Evolutionary conservation across 2,329 filamentous ascomycete species (phyloP).

Genomic region (Penicillium concentricum): DNA sequence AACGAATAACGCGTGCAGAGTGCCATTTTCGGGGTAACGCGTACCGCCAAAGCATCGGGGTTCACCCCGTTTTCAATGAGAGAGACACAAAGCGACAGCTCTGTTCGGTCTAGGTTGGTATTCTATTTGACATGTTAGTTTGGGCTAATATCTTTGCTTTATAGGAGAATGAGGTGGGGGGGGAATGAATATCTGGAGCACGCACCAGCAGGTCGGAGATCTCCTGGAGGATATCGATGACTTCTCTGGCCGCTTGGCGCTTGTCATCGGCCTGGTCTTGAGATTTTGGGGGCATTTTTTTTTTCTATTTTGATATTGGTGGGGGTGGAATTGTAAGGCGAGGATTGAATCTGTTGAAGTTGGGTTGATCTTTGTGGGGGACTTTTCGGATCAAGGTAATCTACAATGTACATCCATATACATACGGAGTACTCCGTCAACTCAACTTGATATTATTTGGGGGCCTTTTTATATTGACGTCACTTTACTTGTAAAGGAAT

Average conservation of each 20-base stretch:
- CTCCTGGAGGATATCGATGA: conserved; percentile 53
- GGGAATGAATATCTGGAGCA: background rate
- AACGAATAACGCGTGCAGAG: background rate
- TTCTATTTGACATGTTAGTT: conserved; percentile 59
- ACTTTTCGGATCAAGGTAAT: background rate
- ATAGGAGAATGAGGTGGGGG: background rate
- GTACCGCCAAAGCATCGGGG: conserved; percentile 87
- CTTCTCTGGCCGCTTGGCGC: conserved; percentile 50
- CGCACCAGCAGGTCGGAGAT: conserved; percentile 49
- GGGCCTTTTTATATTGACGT: background rate
- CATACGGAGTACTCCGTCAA: background rate
- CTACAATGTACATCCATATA: no score
- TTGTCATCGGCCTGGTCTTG: conserved; percentile 43
- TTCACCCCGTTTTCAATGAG: conserved; percentile 97
- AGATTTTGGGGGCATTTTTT: conserved; percentile 36
- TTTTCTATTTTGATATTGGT: conserved; percentile 6
- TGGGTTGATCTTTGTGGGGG: conserved; percentile 1
- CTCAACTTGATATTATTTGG: no score
- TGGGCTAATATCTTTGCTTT: background rate
- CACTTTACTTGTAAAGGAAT: background rate
- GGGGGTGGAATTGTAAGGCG: background rate
- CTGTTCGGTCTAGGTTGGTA: conserved; percentile 85
- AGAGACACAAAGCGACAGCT: conserved; percentile 91
- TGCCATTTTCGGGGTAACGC: conserved; percentile 35
- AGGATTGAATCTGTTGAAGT: background rate